phyloP scores from a whole-genome alignment of 208 protist genomes.

The Trypanosoma boissoni region DNA sequence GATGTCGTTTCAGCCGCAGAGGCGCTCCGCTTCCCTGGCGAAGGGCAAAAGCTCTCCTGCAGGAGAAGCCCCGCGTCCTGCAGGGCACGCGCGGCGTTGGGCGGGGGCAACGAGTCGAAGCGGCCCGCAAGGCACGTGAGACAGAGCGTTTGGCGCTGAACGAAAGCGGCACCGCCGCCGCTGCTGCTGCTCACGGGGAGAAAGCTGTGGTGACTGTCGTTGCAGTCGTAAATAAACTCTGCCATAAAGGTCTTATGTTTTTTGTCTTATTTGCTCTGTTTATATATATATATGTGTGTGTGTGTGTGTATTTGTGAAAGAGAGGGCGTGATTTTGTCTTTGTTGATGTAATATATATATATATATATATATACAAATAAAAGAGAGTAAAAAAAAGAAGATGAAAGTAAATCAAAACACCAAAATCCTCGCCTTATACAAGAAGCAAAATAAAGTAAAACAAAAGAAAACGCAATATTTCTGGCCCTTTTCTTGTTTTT shows the following conservation, averaged over 20 bases:
- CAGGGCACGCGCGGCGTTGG: constrained; percentile 5
- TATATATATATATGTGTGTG: neutral
- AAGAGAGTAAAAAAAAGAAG: neutral
- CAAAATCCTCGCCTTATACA: neutral
- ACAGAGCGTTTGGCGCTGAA: constrained; percentile 11
- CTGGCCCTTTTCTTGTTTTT: neutral
- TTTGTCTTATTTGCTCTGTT: neutral
- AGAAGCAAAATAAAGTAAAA: neutral
- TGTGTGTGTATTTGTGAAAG: too few species aligned
- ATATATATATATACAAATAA: neutral
- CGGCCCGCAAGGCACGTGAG: constrained; percentile 19
- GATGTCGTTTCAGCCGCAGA: neutral
- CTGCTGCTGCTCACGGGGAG: constrained; percentile 9
- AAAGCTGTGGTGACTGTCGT: constrained; percentile 18
- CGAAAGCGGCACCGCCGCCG: neutral
- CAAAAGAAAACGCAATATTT: neutral
- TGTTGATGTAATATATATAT: neutral
- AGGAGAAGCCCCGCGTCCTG: constrained; percentile 22
- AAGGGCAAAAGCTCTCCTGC: constrained; percentile 18
- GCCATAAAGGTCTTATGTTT: too few species aligned
- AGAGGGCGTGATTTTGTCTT: too few species aligned
- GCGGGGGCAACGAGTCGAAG: constrained; percentile 11
- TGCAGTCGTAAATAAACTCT: constrained; percentile 27
- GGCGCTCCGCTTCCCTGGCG: neutral
- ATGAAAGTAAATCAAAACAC: neutral